A percentile compares a stretch with the other conserved stretches of the same genome.
Conservation (phyloP, 495 filamentous ascomycete species). For the Halenospora varia region DNA sequence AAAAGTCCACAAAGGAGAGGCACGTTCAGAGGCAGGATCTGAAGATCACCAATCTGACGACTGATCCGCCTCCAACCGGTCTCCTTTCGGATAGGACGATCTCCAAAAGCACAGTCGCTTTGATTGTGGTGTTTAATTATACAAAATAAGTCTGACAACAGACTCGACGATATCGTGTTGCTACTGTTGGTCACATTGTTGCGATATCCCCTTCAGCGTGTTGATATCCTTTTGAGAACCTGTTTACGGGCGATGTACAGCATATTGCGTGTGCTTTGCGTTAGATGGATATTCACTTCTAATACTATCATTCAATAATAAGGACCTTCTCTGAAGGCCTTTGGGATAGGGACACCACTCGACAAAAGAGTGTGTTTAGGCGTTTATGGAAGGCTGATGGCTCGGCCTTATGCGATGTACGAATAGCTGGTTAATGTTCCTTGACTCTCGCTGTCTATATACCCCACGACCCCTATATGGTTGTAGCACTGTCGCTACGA, state of each 20-base stretch:
- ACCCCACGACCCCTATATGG: slow-evolving; percentile 10
- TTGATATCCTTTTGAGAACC: slow-evolving; percentile 16
- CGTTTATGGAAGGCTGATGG: background rate
- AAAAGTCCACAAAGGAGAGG: slow-evolving; percentile 92
- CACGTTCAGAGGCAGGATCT: slow-evolving; percentile 38
- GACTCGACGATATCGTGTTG: background rate
- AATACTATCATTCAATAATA: slow-evolving; percentile 12
- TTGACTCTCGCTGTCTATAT: slow-evolving; percentile 14
- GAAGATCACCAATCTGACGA: slow-evolving; percentile 30
- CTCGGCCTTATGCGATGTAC: slow-evolving; percentile 8
- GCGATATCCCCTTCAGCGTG: slow-evolving; percentile 21
- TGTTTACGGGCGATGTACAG: background rate
- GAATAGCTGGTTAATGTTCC: slow-evolving; percentile 8
- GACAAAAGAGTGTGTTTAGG: background rate
- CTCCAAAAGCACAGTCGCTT: background rate
- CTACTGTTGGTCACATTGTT: slow-evolving; percentile 1
- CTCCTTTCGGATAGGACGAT: background rate
- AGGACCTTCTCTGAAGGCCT: background rate
- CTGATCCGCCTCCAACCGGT: background rate
- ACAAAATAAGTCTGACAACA: background rate
- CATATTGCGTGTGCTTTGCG: background rate
- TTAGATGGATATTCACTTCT: slow-evolving; percentile 13
- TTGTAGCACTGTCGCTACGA: slow-evolving; percentile 19
- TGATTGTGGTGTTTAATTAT: background rate
- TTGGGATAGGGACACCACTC: slow-evolving; percentile 7